Percentiles rank a stretch among this genome's conserved stretches.
These are phyloP conservation scores for Daldinia grandis DNA, from an alignment of 495 filamentous ascomycete genomes.

Conservation along the genomic window DNA sequence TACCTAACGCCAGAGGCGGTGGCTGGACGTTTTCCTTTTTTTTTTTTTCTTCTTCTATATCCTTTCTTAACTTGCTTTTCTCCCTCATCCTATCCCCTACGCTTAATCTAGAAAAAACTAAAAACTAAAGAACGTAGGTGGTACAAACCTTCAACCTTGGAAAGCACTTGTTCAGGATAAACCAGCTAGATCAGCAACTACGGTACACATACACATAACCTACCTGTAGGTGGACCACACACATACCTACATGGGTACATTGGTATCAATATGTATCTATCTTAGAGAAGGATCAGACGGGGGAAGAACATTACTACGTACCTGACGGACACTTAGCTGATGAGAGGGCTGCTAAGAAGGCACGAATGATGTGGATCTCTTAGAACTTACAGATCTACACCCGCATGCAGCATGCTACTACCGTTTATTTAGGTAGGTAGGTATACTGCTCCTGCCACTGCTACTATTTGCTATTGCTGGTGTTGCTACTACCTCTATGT, in stretches of 20 bases:
- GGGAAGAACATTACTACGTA: not conserved
- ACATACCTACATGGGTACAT: not conserved
- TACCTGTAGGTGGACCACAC: not conserved
- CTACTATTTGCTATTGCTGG: not conserved
- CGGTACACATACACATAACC: slow-evolving; percentile 1
- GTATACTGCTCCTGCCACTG: not conserved
- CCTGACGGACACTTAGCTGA: not conserved
- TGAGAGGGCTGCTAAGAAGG: not conserved
- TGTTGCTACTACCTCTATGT: not conserved
- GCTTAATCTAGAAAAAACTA: slow-evolving; percentile 1
- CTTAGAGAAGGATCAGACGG: not conserved
- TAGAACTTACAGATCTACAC: slow-evolving; percentile 3
- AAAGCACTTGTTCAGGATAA: not conserved
- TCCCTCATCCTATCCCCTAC: not conserved
- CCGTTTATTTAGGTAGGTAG: not conserved
- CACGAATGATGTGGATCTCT: not conserved
- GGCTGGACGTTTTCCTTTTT: slow-evolving; percentile 6
- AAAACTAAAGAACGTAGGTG: slow-evolving; percentile 4
- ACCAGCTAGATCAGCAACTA: not conserved
- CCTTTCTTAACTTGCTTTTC: not conserved
- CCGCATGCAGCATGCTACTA: not conserved
- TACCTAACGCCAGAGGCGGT: not conserved
- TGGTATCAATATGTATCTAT: not conserved
- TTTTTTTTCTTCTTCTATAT: slow-evolving; percentile 1
- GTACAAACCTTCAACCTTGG: slow-evolving; percentile 8